phyloP scores from a whole-genome alignment of 257 asterid genomes.

The Nicotiana undulata region DNA sequence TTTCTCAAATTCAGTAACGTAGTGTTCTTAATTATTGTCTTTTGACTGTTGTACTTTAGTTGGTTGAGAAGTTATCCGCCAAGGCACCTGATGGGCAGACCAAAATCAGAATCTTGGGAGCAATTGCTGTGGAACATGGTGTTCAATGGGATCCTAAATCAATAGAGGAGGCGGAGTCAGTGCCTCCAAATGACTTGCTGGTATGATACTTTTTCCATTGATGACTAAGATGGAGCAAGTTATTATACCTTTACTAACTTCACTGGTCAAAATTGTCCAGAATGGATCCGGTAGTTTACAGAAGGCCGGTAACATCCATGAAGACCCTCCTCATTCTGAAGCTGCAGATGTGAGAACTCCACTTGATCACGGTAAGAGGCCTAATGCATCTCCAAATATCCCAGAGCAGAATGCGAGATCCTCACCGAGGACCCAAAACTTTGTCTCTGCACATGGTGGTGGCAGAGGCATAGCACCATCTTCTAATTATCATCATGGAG shows the following conservation, averaged over 20 bases:
- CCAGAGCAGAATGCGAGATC: slow-evolving; percentile 31
- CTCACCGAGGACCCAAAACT: slow-evolving; percentile 30
- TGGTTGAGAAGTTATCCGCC: slow-evolving; percentile 89
- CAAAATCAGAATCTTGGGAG: slow-evolving; percentile 52
- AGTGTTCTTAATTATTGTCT: slow-evolving; percentile 8
- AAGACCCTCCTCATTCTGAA: slow-evolving; percentile 30
- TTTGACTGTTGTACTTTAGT: slow-evolving; percentile 34
- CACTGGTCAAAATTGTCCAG: slow-evolving; percentile 32
- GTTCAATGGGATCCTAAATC: slow-evolving; percentile 72
- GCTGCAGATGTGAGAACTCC: slow-evolving; percentile 29
- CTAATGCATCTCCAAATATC: slow-evolving; percentile 21
- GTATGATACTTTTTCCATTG: slow-evolving; percentile 19
- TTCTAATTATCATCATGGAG: slow-evolving; percentile 27
- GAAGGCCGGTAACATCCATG: slow-evolving; percentile 30
- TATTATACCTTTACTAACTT: neutral
- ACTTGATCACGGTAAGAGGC: slow-evolving; percentile 23
- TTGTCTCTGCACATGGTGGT: slow-evolving; percentile 22
- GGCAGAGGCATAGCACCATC: slow-evolving; percentile 19
- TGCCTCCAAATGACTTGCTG: slow-evolving; percentile 50
- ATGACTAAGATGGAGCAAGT: slow-evolving; percentile 7
- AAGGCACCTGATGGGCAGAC: slow-evolving; percentile 72
- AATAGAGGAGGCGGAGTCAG: slow-evolving; percentile 37
- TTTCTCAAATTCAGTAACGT: slow-evolving; percentile 3
- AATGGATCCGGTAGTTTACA: slow-evolving; percentile 45
- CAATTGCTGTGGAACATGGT: slow-evolving; percentile 77